Base-by-base conservation (phyloP, 805 yeast species). In the Yamadazyma akitaensis region DNA sequence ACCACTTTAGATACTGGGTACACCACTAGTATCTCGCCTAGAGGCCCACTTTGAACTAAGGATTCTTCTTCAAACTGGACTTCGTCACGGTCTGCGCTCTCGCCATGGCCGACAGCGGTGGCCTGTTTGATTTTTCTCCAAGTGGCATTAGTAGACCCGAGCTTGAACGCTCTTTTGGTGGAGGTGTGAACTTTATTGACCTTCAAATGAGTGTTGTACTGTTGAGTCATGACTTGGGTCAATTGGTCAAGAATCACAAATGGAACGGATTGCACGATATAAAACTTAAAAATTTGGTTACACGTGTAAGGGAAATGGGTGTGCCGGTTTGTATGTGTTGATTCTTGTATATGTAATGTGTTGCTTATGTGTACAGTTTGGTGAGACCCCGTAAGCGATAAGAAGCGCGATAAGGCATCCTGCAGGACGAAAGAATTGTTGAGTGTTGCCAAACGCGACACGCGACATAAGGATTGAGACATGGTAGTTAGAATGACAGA, bases 91-190 rank as follows among this genome's bases (percentile, higher is more conserved):
- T 9, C 21, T 3, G 26, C 25, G 12, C 12, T 31, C 13, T 43
- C 16, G 3, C 38, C 43, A 12, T 38, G 37, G 24, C 34, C 14
- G 13, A 51, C 37, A 47, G 21, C 40, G 12, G 70, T 59, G 5
- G 65, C 70, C 43, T 64, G 70, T 51, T 67, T 69, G 50, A 72
- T 58, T 48, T 70, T 69, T 46, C 62, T 64, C 73, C 75, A 71
- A 0, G 76, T 62, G 25, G 75, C 76, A 9, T 67, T 58, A 4
- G 74, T 62, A 0, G 74, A 63, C 17, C 75, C 75, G 25, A 68
- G 55, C 46, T 63, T 59, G 50, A 69, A 62, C 5, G 74, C 76
- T 43, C 58, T 59, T 44, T 63, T 61, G 1, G 69, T 65, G 34
- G 62, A 55, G 18, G 69, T 62, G 35, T 46, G 48, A 6, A 59